phyloP scores from a whole-genome alignment of 2,329 filamentous ascomycete species.

The Trichoderma simmonsii region DNA sequence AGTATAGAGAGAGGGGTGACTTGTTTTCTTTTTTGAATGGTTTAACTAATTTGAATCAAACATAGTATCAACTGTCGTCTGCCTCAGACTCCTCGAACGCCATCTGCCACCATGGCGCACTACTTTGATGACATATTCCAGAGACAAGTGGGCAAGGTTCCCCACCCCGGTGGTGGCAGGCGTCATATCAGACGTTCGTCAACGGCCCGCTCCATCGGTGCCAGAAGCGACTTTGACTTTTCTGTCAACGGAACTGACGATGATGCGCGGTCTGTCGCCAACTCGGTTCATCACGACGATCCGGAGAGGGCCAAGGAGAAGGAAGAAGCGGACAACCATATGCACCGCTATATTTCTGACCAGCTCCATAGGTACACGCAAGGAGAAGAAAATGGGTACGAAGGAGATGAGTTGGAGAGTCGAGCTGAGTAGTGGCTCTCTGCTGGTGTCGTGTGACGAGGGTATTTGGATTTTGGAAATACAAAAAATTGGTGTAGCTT shows the following conservation, averaged over 20 bases:
- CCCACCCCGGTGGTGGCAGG: slow-evolving; percentile 39
- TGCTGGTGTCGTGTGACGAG: neutral
- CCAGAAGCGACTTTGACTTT: slow-evolving; percentile 71
- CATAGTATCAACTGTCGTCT: slow-evolving; percentile 79
- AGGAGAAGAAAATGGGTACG: slow-evolving; percentile 24
- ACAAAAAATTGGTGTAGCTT: neutral
- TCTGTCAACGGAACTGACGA: slow-evolving; percentile 47
- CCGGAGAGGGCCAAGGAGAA: slow-evolving; percentile 47
- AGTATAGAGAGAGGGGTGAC: slow-evolving; percentile 32
- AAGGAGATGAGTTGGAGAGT: slow-evolving; percentile 49
- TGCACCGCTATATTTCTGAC: slow-evolving; percentile 77
- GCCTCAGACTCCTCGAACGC: slow-evolving; percentile 88
- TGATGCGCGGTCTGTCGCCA: slow-evolving; percentile 33
- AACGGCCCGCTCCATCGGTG: slow-evolving; percentile 77
- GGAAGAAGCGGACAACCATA: slow-evolving; percentile 62
- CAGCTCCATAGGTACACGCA: slow-evolving; percentile 68
- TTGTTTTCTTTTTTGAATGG: neutral
- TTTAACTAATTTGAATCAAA: slow-evolving; percentile 28
- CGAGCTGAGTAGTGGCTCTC: slow-evolving; percentile 26
- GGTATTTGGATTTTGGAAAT: neutral
- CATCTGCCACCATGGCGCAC: slow-evolving; percentile 76
- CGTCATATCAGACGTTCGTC: slow-evolving; percentile 71
- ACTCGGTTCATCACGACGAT: slow-evolving; percentile 35
- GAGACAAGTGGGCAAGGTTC: slow-evolving; percentile 36
- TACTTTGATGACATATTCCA: slow-evolving; percentile 91